Base-by-base conservation (phyloP, 176 grass and related monocot genomes). In the Ensete glaucum region DNA sequence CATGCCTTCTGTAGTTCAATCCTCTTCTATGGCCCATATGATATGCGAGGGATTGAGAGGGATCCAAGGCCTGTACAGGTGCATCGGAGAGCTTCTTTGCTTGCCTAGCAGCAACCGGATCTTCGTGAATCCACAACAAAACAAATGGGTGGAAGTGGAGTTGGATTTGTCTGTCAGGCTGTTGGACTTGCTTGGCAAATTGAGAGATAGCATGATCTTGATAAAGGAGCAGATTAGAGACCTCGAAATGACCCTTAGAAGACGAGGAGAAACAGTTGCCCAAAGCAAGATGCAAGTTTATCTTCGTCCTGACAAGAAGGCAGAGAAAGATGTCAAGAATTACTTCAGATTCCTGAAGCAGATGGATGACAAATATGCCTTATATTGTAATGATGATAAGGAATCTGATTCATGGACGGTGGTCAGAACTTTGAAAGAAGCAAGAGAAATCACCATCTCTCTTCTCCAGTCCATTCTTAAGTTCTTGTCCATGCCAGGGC, bases 341-440 rank as follows among this genome's bases (percentile, higher is more conserved):
- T 67, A 26, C 64, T 67, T 43, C 64, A 67, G 64, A 67, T 67
- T 34, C 15, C 64, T 67, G 55, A 76, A 62, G 73, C 73, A 59
- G 8, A 62, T 62, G 73, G 26, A 59, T 62, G 54, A 19, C 17
- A 76, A 76, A 15, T 34, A 76, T 34, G 21, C 5, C 54, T 55
- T n/a, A 50, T 11, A 4, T n/a, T 20, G 55, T 9, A 60, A 16
- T 16, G 53, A 49, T 10, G 17, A 48, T 58, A 76, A 58, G 12
- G 53, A 58, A 9, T 54, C 11, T 48, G 24, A 62, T 62, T 29
- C 23, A 19, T 51, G 25, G 54, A 20, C 2, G 15, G 56, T 43
- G 3, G 49, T 62, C 10, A n/a, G 16, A 19, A 62, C 16, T 60
- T 43, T 76, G 73, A 76, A n/a, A 9, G 56, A 62, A 76, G 55